These are phyloP conservation scores for Camellia lanceoleosa DNA, from an alignment of 148 eudicot species.

Conservation along the genomic window DNA sequence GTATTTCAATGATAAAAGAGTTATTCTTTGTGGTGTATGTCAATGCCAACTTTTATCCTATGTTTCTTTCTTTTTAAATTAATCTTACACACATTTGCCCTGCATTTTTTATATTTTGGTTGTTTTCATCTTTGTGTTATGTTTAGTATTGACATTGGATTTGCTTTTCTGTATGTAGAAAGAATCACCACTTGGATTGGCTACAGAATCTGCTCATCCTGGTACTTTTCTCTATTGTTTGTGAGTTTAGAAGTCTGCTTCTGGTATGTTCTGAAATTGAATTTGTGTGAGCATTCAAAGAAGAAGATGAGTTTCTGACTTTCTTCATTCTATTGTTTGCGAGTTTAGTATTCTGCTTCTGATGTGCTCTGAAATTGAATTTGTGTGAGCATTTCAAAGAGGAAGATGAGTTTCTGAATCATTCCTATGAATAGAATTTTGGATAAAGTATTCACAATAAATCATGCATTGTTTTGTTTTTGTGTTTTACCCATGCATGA, in stretches of 20 bases:
- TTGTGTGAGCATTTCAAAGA: too few species aligned
- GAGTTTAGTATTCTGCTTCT: neutral
- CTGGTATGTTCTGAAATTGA: neutral
- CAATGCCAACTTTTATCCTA: neutral
- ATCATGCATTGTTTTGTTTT: too few species aligned
- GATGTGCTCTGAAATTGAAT: constrained; percentile 1
- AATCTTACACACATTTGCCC: neutral
- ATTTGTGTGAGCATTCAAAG: neutral
- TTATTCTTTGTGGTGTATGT: neutral
- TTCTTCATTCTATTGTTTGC: too few species aligned
- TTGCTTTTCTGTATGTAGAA: constrained; percentile 54
- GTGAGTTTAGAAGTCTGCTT: neutral
- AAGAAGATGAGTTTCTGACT: too few species aligned
- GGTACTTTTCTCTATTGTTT: constrained; percentile 34
- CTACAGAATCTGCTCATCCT: constrained; percentile 93
- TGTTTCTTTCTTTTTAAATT: neutral
- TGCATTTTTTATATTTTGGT: neutral
- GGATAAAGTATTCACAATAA: too few species aligned
- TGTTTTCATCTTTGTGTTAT: neutral
- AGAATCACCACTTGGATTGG: constrained; percentile 79
- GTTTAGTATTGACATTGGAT: neutral
- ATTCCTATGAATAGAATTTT: too few species aligned
- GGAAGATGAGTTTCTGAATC: too few species aligned
- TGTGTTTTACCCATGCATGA: too few species aligned
- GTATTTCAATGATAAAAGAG: neutral